These are phyloP conservation scores for Ceriops tagal DNA, from an alignment of 345 rosid species.

Conservation along the genomic window DNA sequence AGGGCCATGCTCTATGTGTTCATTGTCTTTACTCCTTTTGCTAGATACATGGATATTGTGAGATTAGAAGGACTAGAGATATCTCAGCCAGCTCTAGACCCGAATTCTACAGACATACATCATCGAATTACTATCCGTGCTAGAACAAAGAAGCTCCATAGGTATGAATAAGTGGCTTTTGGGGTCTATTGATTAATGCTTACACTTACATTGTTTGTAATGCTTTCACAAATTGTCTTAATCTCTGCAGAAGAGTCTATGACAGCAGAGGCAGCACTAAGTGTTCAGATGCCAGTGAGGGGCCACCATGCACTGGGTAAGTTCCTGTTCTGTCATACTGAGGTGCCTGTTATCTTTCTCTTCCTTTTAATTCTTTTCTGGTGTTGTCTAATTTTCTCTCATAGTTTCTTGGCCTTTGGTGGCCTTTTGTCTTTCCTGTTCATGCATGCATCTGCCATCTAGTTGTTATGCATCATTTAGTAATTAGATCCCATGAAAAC, in stretches of 20 bases:
- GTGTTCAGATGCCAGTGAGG: conserved; percentile 79
- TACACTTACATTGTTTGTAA: not conserved
- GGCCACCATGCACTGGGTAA: conserved; percentile 99
- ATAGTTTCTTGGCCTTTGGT: not conserved
- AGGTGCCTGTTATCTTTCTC: not conserved
- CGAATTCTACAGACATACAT: conserved; percentile 91
- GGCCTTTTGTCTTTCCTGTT: not conserved
- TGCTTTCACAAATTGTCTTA: conserved; percentile 19
- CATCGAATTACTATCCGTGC: conserved; percentile 92
- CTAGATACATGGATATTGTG: conserved; percentile 74
- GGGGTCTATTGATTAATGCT: conserved; percentile 4
- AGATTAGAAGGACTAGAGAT: conserved; percentile 82
- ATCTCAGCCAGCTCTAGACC: conserved; percentile 96
- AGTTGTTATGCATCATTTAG: not conserved
- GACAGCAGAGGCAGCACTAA: conserved; percentile 77
- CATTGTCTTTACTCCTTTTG: not conserved
- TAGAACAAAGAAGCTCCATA: conserved; percentile 64
- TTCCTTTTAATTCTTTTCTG: too few relatives aligned
- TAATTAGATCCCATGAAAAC: not conserved
- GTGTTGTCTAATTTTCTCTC: not conserved
- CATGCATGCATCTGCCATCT: not conserved
- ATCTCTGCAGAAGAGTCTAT: conserved; percentile 69
- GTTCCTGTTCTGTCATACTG: not conserved
- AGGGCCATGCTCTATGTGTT: not conserved
- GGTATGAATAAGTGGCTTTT: conserved; percentile 37